Evolutionary conservation across 495 filamentous ascomycete genomes (phyloP), one percentile per base, ranked within the genome.

Genomic region (Penicillium longicatenatum): DNA sequence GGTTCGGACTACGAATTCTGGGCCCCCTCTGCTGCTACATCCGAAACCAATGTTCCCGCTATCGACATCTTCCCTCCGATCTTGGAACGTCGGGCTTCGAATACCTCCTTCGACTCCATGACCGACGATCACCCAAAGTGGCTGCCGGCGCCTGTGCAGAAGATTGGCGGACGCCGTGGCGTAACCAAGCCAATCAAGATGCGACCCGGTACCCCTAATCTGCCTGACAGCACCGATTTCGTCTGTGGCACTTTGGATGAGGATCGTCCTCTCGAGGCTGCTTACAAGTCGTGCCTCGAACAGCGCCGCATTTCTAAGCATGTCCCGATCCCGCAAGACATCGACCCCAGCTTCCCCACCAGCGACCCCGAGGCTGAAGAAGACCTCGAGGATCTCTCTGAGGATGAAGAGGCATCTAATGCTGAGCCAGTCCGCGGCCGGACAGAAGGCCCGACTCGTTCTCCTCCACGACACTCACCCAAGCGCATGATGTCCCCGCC

Each of bases 181-280:
- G 68, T 70, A 22, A 75, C 83, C 45, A 82, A 54, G 19, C 60
- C 52, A 16, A 65, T 65, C 44, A 62, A 82, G 56, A 87, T 91
- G 66, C 89, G 87, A 31, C 81, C 89, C 45, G 80, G 80, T 14
- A 91, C 90, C 1, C 91, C 91, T 11, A 90, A 96, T 56, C 76
- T 98, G 8, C 94, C 94, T 10, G 94, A 98, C 72, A 96, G 92
- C 72, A 97, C 92, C 39, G 95, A 98, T 70, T 98, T 98, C 66
- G 94, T 98, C 22, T 97, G 94, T 67, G 94, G 94, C 49, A 98
- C 94, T 14, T 77, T 98, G 17, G 94, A 98, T 65, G 94, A 98
- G 69, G 94, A 98, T 68, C 87, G 91, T 50, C 89, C 91, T n/a
- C 72, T 98, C 39, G 94, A 98, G 69, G 89, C 90, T 57, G 93